Evolutionary conservation across 768 basidiomycete species (phyloP), one percentile per base, ranked within the genome.

Genomic region (Russula dissimulans): DNA sequence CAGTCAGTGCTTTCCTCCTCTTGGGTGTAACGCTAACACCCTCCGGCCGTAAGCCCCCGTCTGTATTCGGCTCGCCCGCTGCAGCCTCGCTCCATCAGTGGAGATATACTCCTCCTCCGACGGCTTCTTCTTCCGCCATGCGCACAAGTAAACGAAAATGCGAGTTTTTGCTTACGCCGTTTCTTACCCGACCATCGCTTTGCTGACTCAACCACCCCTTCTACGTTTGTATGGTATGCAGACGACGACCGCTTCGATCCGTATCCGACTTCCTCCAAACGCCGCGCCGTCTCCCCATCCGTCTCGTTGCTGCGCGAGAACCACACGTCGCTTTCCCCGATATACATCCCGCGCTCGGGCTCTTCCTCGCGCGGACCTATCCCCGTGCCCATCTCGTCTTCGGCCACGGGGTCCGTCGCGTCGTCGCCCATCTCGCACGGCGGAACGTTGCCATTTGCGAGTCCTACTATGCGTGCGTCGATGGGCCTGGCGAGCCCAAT

Each of bases 201-300:
- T 18, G 17, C 34, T 63, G 46, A 61, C 47, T 31, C 52, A 26
- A 26, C 22, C 22, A 26, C 22, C 22, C 22, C 22, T 26, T 26
- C 22, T 26, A 26, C 22, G 22, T 53, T 1, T n/a, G 29, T 57
- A n/a, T n/a, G 26, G 17, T 46, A 52, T 9, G 22, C 66, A 89
- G 88, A 88, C 64, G 89, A 91, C 57, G 89, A 91, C 69, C 84
- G 89, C 10, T 91, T 87, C 69, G 89, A 91, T 69, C 89, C 89
- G 51, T 91, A 91, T 72, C 85, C 86, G 36, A 83, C 80, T 46
- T 77, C 85, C 17, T 82, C 85, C 18, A 91, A 91, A 72, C 82
- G 89, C 44, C 83, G 89, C 43, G 89, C 89, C 11, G 89, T 91
- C 26, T 91, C 89, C 12, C 89, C 89, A 7, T 90, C 89, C 5